Evolutionary conservation across 1,284 basidiomycete genomes (phyloP).

Genomic region (Ceratobasidium sp.): DNA sequence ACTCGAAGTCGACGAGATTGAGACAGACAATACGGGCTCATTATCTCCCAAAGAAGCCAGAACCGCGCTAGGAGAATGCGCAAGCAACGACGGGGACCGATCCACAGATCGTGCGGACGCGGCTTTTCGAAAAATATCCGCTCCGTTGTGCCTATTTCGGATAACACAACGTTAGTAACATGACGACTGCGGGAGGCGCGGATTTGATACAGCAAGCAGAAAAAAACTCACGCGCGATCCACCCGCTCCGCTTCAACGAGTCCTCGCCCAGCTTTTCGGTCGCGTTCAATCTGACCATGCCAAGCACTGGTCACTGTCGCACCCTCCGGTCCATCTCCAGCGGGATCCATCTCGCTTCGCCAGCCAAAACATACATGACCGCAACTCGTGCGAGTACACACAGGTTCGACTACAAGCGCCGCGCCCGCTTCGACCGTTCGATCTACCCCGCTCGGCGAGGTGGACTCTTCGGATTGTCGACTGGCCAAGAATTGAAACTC

Average conservation of each 20-base stretch:
- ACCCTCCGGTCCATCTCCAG: conserved; percentile 34
- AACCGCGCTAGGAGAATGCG: conserved; percentile 32
- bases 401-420: conserved; percentile 78
- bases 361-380: conserved; percentile 78
- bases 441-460: conserved; percentile 9
- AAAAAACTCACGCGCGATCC: conserved; percentile 74
- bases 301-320: conserved; percentile 63
- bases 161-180: background rate
- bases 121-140: conserved; percentile 84
- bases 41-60: conserved; percentile 64
- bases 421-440: conserved; percentile 39
- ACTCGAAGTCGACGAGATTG: conserved; percentile 51
- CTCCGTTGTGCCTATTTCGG: conserved; percentile 73
- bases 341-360: conserved; percentile 53
- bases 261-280: conserved; percentile 71
- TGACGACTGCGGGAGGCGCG: too few species aligned
- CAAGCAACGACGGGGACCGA: conserved; percentile 57
- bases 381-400: conserved; percentile 80
- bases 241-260: conserved; percentile 71
- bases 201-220: background rate
- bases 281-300: conserved; percentile 81
- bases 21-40: conserved; percentile 73
- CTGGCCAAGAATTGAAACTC: conserved; percentile 25
- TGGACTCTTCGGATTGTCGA: conserved; percentile 7
- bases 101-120: conserved; percentile 80